A percentile compares a stretch with the other conserved stretches of the same genome.
phyloP scores from a whole-genome alignment of 1,284 basidiomycete genomes.

The Pulveroboletus sp. region DNA sequence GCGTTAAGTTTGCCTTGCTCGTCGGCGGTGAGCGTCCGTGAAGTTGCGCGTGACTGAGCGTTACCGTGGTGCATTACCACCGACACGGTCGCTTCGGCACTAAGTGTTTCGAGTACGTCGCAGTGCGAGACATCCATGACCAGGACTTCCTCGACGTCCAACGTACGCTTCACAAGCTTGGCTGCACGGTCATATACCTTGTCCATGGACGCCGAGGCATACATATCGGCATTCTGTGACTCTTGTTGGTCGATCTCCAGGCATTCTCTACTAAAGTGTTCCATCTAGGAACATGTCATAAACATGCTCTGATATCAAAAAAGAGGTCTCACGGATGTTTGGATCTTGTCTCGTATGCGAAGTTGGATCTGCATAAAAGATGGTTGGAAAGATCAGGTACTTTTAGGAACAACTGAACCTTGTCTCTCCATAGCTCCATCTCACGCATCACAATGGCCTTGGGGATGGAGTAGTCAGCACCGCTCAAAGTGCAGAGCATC shows the following conservation, averaged over 20 bases:
- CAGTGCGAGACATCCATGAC: slow-evolving; percentile 93
- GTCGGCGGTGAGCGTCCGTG: slow-evolving; percentile 56
- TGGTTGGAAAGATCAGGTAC: neutral
- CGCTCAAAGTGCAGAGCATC: neutral
- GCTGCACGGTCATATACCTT: slow-evolving; percentile 87
- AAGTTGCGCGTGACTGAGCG: slow-evolving; percentile 39
- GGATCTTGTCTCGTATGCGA: slow-evolving; percentile 87
- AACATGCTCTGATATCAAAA: neutral
- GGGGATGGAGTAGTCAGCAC: slow-evolving; percentile 9
- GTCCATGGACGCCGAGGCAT: slow-evolving; percentile 69
- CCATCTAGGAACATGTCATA: slow-evolving; percentile 60
- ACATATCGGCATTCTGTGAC: slow-evolving; percentile 28
- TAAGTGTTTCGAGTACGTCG: slow-evolving; percentile 80
- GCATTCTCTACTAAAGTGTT: slow-evolving; percentile 92
- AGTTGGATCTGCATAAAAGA: slow-evolving; percentile 70
- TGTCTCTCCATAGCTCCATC: slow-evolving; percentile 93
- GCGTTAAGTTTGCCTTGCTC: slow-evolving; percentile 75
- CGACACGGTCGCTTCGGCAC: slow-evolving; percentile 63
- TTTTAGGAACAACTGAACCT: slow-evolving; percentile 49
- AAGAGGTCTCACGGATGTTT: slow-evolving; percentile 65
- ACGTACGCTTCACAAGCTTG: slow-evolving; percentile 82
- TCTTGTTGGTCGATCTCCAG: slow-evolving; percentile 83
- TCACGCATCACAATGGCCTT: slow-evolving; percentile 91
- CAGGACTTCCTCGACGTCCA: slow-evolving; percentile 90
- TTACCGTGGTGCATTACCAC: slow-evolving; percentile 58